These are phyloP conservation scores for Hydnum rufescens DNA, from an alignment of 768 basidiomycete genomes.

Conservation along the genomic window DNA sequence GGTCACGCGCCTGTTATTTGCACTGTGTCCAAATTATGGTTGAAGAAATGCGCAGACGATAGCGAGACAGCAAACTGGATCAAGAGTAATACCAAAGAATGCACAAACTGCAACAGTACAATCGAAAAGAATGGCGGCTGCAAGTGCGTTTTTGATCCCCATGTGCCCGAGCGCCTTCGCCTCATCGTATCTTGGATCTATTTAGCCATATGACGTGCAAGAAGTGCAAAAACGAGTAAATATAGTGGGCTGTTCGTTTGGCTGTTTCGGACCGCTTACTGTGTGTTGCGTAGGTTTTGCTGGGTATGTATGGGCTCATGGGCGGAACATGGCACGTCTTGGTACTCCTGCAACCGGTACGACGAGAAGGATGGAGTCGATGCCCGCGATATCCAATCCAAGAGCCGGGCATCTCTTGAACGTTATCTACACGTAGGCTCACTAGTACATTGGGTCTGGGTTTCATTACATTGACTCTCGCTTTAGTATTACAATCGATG, in stretches of 20 bases:
- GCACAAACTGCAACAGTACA: constrained; percentile 84
- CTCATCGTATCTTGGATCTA: neutral
- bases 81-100: constrained; percentile 99
- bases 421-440: constrained; percentile 80
- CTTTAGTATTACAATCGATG: constrained; percentile 93
- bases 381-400: constrained; percentile 80
- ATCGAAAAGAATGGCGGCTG: constrained; percentile 99
- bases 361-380: constrained; percentile 81
- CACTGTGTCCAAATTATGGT: constrained; percentile 74
- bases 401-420: constrained; percentile 76
- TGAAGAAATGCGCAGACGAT: constrained; percentile 94
- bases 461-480: neutral
- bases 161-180: neutral
- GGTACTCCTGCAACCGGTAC: constrained; percentile 96
- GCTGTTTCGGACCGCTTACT: constrained; percentile 6
- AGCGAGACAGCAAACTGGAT: constrained; percentile 99
- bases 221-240: constrained; percentile 80
- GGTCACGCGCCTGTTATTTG: constrained; percentile 91
- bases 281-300: constrained; percentile 40
- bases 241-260: neutral
- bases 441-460: no score
- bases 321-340: constrained; percentile 90
- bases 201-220: constrained; percentile 98
- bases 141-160: constrained; percentile 48
- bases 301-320: constrained; percentile 99